phyloP scores from a whole-genome alignment of 768 basidiomycete species.

The Strobilomyces dryophilus region DNA sequence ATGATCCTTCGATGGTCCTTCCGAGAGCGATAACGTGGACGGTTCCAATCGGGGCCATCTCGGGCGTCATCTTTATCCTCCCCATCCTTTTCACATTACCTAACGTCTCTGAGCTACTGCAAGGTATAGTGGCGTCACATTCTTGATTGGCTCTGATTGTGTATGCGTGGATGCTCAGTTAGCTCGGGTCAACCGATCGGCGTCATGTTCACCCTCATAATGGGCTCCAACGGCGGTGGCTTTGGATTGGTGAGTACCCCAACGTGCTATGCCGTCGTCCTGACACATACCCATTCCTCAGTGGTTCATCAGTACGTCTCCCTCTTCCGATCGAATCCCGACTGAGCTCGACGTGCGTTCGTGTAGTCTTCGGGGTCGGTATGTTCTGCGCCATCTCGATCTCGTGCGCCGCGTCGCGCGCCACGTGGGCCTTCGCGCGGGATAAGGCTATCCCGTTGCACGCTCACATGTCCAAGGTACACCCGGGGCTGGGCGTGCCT shows the following conservation, averaged over 20 bases:
- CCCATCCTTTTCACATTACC: constrained; percentile 66
- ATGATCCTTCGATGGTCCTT: constrained; percentile 50
- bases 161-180: constrained; percentile 29
- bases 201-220: constrained; percentile 56
- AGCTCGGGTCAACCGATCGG: constrained; percentile 62
- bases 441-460: constrained; percentile 62
- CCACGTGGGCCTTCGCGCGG: constrained; percentile 69
- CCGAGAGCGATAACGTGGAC: constrained; percentile 53
- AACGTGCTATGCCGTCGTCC: neutral
- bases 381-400: constrained; percentile 66
- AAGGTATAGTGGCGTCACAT: constrained; percentile 33
- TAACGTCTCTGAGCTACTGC: constrained; percentile 48
- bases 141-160: constrained; percentile 3
- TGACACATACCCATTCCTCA: constrained; percentile 6
- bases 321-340: accelerated
- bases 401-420: constrained; percentile 63
- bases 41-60: constrained; percentile 48
- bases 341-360: neutral
- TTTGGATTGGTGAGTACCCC: constrained; percentile 49
- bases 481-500: constrained; percentile 44
- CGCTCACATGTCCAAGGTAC: constrained; percentile 43
- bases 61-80: constrained; percentile 52
- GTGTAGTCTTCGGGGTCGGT: constrained; percentile 47
- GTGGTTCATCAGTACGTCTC: constrained; percentile 41
- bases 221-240: constrained; percentile 58